Evolutionary conservation across 2,329 filamentous ascomycete genomes (phyloP).

Genomic region (Colletotrichum horii): DNA sequence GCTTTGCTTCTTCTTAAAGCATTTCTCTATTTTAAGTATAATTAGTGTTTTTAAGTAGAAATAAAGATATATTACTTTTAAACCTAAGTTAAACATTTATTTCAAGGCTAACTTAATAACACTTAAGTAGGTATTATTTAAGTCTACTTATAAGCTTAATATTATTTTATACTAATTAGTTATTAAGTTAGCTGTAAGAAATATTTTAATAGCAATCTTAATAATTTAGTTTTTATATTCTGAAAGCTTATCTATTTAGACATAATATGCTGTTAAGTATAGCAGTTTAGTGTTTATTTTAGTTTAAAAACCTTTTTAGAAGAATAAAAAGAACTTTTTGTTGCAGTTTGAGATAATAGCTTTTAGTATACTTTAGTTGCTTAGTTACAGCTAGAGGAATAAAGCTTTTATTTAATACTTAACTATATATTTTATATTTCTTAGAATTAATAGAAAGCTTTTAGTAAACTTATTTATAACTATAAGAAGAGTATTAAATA

Average conservation of each 20-base stretch:
- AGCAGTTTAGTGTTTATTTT: not conserved
- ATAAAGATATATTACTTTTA: not conserved
- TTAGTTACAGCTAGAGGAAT: not conserved
- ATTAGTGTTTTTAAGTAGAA: not conserved
- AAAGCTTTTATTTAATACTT: not conserved
- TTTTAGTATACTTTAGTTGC: rapidly evolving
- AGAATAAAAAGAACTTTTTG: not conserved
- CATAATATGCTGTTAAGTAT: not conserved
- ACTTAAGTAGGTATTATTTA: no score
- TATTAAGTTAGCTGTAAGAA: not conserved
- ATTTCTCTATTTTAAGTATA: not conserved
- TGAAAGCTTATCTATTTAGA: not conserved
- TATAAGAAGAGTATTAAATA: no score
- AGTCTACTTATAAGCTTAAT: not conserved
- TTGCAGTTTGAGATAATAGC: not conserved
- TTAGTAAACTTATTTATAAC: no score
- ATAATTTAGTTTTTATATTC: not conserved
- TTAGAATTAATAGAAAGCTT: not conserved
- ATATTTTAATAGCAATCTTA: not conserved
- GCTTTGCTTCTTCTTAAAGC: not conserved
- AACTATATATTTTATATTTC: not conserved
- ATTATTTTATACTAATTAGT: not conserved
- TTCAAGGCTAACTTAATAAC: not conserved
- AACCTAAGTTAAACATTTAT: not conserved
- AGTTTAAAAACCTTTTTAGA: not conserved